Percentiles rank a stretch among this genome's conserved stretches.
These are phyloP conservation scores for Pleurotus ostreatus DNA, from an alignment of 768 basidiomycete species.

Conservation along the genomic window DNA sequence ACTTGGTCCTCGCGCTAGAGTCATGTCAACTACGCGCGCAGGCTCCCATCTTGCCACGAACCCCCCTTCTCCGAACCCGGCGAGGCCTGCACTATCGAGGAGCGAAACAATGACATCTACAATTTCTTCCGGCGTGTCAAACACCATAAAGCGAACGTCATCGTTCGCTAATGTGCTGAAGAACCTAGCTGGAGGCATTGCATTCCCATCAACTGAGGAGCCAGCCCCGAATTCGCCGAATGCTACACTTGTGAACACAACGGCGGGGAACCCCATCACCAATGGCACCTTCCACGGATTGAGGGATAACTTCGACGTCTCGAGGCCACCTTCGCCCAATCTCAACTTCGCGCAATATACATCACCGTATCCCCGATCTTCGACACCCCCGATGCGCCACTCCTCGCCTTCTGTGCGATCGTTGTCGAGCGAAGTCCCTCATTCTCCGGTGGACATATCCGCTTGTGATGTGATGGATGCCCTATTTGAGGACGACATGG, in stretches of 20 bases:
- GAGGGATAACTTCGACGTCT: conserved; percentile 35
- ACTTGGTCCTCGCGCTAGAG: conserved; percentile 40
- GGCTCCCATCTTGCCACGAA: conserved; percentile 39
- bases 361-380: conserved; percentile 66
- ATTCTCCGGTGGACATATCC: conserved; percentile 47
- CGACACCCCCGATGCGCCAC: conserved; percentile 31
- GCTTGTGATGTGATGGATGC: conserved; percentile 84
- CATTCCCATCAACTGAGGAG: conserved; percentile 67
- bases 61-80: conserved; percentile 37
- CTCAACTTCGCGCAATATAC: conserved; percentile 73
- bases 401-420: conserved; percentile 16
- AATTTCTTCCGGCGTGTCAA: conserved; percentile 57
- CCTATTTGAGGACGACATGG: conserved; percentile 93
- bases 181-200: conserved; percentile 63
- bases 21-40: conserved; percentile 43
- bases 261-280: conserved; percentile 14
- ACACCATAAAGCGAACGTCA: conserved; percentile 72
- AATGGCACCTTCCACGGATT: conserved; percentile 12
- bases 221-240: conserved; percentile 24
- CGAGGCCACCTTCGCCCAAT: conserved; percentile 75
- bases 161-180: conserved; percentile 78
- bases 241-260: not conserved
- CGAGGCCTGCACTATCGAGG: conserved; percentile 48
- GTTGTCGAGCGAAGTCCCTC: conserved; percentile 27
- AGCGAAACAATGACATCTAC: conserved; percentile 62